phyloP scores from a whole-genome alignment of 177 flowering plant species.

The Vitis hybrid region DNA sequence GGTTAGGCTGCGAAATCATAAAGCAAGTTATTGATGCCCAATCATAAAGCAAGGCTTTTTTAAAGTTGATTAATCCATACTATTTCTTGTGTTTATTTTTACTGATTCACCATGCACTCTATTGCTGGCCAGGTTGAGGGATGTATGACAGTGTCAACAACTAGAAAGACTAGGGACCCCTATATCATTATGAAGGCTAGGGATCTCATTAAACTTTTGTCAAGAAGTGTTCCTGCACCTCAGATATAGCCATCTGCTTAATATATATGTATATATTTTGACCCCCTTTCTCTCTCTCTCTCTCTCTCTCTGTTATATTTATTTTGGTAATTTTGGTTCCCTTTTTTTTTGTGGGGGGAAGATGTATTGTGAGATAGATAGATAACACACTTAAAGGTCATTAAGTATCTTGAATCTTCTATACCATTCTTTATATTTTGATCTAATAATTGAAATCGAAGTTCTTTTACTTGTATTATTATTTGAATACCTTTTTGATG shows the following conservation, averaged over 20 bases:
- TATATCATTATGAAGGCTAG: slow-evolving; percentile 86
- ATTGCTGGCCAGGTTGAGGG: slow-evolving; percentile 66
- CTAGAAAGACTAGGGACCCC: slow-evolving; percentile 88
- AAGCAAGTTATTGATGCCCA: too few species aligned
- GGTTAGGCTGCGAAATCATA: too few species aligned
- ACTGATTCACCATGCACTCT: background rate
- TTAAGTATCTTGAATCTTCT: background rate
- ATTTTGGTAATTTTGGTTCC: background rate
- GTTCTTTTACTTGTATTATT: background rate
- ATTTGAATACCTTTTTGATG: background rate
- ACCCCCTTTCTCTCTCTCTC: too few species aligned
- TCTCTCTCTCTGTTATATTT: background rate
- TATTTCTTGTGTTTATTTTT: background rate
- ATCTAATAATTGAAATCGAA: background rate
- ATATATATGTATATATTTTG: background rate
- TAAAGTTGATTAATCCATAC: too few species aligned
- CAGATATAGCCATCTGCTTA: slow-evolving; percentile 47
- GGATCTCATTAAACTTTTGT: slow-evolving; percentile 80
- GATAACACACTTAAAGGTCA: background rate
- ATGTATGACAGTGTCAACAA: slow-evolving; percentile 86
- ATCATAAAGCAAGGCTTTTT: too few species aligned
- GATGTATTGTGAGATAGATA: background rate
- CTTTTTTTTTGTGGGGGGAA: background rate
- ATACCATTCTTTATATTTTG: background rate
- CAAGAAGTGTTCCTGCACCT: slow-evolving; percentile 97